Percentiles rank a stretch among this genome's conserved stretches.
phyloP scores from a whole-genome alignment of 768 basidiomycete species.

The Clavulina sp. region DNA sequence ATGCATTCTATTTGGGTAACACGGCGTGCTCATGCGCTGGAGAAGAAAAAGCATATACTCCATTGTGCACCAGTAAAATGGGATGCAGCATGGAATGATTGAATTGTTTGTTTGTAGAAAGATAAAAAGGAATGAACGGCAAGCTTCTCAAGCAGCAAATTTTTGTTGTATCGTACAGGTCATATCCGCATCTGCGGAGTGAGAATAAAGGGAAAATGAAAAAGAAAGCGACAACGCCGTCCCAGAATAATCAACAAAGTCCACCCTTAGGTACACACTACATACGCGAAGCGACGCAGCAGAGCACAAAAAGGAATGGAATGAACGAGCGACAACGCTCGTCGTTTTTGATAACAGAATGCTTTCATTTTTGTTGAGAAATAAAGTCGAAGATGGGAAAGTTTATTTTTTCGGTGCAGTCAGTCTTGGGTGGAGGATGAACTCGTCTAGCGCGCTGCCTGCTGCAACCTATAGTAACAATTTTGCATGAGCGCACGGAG shows the following conservation, averaged over 20 bases:
- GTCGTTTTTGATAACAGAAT: neutral
- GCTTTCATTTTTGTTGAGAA: no score
- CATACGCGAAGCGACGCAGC: neutral
- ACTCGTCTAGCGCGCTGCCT: constrained; percentile 88
- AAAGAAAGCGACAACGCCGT: neutral
- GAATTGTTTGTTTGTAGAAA: no score
- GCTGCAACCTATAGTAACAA: constrained; percentile 47
- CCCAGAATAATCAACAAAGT: neutral
- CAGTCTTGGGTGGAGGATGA: constrained; percentile 50
- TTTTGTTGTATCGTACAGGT: neutral
- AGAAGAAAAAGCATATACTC: no score
- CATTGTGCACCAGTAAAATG: no score
- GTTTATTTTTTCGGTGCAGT: neutral
- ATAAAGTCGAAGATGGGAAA: neutral
- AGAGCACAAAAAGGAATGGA: neutral
- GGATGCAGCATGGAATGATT: no score
- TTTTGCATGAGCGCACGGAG: constrained; percentile 3
- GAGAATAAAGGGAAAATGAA: neutral
- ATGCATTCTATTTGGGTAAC: no score
- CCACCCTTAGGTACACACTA: neutral
- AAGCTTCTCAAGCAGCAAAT: neutral
- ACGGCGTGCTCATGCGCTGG: no score
- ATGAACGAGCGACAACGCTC: neutral
- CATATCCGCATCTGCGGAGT: neutral
- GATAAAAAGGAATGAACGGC: no score